phyloP scores from a whole-genome alignment of 129 eudicot genomes.

The Flaveria bidentis region DNA sequence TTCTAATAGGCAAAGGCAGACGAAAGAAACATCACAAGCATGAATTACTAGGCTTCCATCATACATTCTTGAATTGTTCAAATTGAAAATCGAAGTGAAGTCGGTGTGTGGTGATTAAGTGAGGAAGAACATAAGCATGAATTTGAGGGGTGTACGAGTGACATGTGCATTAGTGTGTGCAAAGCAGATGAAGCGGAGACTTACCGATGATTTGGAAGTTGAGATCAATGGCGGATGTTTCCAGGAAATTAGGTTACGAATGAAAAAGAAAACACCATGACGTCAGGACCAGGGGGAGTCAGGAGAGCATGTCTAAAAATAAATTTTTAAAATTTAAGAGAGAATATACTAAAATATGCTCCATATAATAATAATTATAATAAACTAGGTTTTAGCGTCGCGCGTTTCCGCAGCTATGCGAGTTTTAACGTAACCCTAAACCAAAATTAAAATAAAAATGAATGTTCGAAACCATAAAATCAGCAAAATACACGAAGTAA shows the following conservation, averaged over 20 bases:
- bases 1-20: not conserved
- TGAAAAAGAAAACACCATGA: slow-evolving; percentile 35
- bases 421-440: too few relatives aligned
- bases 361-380: not conserved
- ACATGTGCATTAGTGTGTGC: not conserved
- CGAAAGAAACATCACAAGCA: not conserved
- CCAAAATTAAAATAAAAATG: too few relatives aligned
- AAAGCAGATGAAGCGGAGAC: slow-evolving; percentile 17
- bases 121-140: too few relatives aligned
- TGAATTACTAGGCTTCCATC: not conserved
- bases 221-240: slow-evolving; percentile 48
- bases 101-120: too few relatives aligned
- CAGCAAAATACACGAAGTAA: too few relatives aligned
- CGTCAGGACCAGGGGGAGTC: slow-evolving; percentile 19
- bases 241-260: slow-evolving; percentile 43
- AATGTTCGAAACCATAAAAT: too few relatives aligned
- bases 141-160: too few relatives aligned
- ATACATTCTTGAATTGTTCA: not conserved
- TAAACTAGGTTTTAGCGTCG: too few relatives aligned
- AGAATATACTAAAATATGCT: slow-evolving; percentile 31
- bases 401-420: too few relatives aligned
- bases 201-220: slow-evolving; percentile 31
- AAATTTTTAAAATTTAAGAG: not conserved
- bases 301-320: too few relatives aligned
- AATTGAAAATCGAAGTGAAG: not conserved